Base-by-base conservation (phyloP, 1,284 basidiomycete species). In the Cutaneotrichosporon sp. region DNA sequence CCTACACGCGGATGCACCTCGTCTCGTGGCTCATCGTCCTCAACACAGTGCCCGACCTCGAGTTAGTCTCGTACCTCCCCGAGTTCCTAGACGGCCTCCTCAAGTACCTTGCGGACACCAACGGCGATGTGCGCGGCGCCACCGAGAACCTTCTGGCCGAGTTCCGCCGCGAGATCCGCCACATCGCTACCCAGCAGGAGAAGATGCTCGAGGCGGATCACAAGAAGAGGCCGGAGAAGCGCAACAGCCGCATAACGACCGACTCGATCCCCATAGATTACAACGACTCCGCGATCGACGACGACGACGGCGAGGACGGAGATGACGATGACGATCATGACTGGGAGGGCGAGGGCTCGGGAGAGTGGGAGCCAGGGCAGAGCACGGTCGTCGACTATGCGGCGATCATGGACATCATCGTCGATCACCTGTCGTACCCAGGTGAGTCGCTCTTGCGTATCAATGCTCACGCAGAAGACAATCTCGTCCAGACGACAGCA, bases 1-100 rank as follows among this genome's bases (percentile, higher is more conserved):
- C 97, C 0, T 95, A 97, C 76, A 97, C 95, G 1, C 84, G 97
- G 67, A 97, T 91, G 77, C 99, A 95, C 76, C 85, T 99, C 31
- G 92, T 97, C 46, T 91, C 91, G 10, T 99, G 97, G 97, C 91
- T 99, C 65, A 92, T 87, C 52, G 91, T 97, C 2, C 85, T 99
- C 43, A 94, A 98, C 74, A 97, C 94, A 6, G 92, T 99, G 1
- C 97, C 97, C 1, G 95, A 99, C 74, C 83, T 99, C 55, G 95
- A 99, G 76, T 84, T 99, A 24, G 90, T 99, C 54, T 88, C 90
- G 31, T 97, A 92, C 80, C 85, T 99, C 18, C 95, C 97, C 0
- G 89, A 95, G 70, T 97, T 99, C 76, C 81, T 99, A 45, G 94
- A 97, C 68, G 95, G 93, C 3, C 84, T 99, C 47, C 75, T 97